Percentiles rank a stretch among this genome's conserved stretches.
Evolutionary conservation across 1,139 yeast genomes (phyloP).

Genomic region (Lodderomyces orthopsilosis): DNA sequence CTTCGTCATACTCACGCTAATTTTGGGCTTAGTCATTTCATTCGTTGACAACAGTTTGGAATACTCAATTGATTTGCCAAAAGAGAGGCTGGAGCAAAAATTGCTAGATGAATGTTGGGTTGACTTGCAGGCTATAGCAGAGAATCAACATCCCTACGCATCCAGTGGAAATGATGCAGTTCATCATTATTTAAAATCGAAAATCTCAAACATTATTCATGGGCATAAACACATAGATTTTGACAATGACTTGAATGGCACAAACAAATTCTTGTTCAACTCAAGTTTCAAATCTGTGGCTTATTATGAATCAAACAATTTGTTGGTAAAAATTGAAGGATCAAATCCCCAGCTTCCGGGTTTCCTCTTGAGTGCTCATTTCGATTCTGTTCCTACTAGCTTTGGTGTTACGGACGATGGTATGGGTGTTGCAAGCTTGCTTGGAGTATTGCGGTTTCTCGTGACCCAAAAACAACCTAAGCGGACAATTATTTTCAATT

Average conservation of each 20-base stretch:
- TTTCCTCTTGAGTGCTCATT: constrained; percentile 78
- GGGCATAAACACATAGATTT: constrained; percentile 40
- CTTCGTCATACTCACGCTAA: constrained; percentile 42
- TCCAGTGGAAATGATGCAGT: constrained; percentile 75
- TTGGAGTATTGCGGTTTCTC: constrained; percentile 62
- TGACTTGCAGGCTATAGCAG: constrained; percentile 66
- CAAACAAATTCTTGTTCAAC: constrained; percentile 42
- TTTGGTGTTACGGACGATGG: constrained; percentile 94
- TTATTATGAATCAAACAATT: constrained; percentile 78
- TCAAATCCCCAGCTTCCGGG: constrained; percentile 56
- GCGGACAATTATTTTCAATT: constrained; percentile 75
- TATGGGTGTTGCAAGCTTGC: constrained; percentile 80
- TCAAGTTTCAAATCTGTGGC: constrained; percentile 27
- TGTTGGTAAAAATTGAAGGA: constrained; percentile 72
- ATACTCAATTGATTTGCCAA: constrained; percentile 42
- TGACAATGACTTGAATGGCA: constrained; percentile 48
- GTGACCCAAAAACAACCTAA: constrained; percentile 51
- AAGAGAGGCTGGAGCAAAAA: constrained; percentile 29
- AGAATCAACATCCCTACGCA: constrained; percentile 70
- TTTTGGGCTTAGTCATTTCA: constrained; percentile 31
- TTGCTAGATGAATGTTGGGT: constrained; percentile 57
- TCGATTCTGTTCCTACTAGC: constrained; percentile 84
- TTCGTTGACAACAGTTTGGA: constrained; percentile 34
- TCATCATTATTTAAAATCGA: constrained; percentile 58
- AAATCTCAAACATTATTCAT: constrained; percentile 35